Conservation (phyloP, 2,329 filamentous ascomycete species). For the Apiospora aurea region DNA sequence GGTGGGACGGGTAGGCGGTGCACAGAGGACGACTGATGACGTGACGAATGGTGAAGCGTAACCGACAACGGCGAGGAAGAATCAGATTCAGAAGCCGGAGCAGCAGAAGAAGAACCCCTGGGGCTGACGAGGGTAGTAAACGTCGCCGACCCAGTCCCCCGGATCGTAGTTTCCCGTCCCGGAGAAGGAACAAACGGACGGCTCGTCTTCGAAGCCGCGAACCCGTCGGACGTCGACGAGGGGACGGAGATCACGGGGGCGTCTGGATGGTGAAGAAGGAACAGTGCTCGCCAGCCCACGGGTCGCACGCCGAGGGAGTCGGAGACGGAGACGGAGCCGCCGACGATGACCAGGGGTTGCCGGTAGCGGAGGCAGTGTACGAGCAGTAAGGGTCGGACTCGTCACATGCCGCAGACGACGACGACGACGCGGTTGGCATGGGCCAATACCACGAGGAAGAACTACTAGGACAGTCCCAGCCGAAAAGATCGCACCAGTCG, state of each 20-base stretch:
- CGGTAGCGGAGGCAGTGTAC: not conserved
- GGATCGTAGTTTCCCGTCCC: no score
- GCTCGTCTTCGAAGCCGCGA: no score
- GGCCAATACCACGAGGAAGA: not conserved
- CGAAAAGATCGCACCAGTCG: not conserved
- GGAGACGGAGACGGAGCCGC: not conserved
- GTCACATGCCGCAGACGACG: not conserved
- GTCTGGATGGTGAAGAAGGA: not conserved
- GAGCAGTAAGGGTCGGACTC: not conserved
- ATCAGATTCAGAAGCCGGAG: no score
- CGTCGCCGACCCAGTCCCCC: not conserved
- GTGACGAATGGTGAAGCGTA: not conserved
- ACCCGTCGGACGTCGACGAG: no score
- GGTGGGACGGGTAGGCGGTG: not conserved
- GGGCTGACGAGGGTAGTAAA: not conserved
- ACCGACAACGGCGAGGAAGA: not conserved
- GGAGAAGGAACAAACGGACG: no score
- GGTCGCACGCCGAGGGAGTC: not conserved
- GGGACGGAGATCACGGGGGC: no score
- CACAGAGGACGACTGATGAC: not conserved
- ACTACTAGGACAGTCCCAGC: not conserved
- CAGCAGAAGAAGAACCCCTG: not conserved
- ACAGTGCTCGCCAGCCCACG: not conserved
- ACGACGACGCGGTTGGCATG: not conserved
- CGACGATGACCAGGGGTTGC: not conserved